phyloP scores from a whole-genome alignment of 805 yeast species.

The Sungouiozyma ichnusensis region DNA sequence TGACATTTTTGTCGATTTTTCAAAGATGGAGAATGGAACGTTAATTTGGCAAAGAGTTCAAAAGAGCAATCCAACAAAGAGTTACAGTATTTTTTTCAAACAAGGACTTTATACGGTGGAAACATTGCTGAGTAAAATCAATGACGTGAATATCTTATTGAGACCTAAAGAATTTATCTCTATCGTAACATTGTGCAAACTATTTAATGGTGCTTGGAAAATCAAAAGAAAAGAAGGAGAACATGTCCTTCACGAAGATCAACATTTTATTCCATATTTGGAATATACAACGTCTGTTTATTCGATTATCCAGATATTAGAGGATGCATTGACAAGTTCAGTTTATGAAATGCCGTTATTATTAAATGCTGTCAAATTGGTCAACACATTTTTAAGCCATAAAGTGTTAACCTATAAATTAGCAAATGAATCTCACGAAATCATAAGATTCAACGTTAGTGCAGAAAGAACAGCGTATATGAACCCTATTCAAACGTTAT shows the following conservation, averaged over 20 bases:
- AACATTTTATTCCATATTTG: conserved; percentile 40
- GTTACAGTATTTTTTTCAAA: conserved; percentile 27
- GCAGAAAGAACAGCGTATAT: conserved; percentile 43
- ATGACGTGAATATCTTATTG: conserved; percentile 26
- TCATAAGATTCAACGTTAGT: conserved; percentile 35
- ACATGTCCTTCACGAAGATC: conserved; percentile 52
- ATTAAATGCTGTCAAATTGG: conserved; percentile 28
- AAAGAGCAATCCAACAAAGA: conserved; percentile 26
- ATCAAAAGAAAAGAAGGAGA: conserved; percentile 53
- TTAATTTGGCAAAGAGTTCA: conserved; percentile 28
- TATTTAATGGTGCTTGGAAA: conserved; percentile 49
- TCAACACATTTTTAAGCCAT: conserved; percentile 26
- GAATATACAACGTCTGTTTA: conserved; percentile 38
- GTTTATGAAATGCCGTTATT: conserved; percentile 10
- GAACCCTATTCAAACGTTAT: conserved; percentile 48
- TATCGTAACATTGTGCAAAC: conserved; percentile 37
- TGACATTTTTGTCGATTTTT: conserved; percentile 34
- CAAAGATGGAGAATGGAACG: conserved; percentile 30
- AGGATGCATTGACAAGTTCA: conserved; percentile 16
- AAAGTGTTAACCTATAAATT: conserved; percentile 18
- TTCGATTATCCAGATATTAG: conserved; percentile 33
- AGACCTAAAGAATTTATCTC: conserved; percentile 32
- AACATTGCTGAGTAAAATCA: conserved; percentile 27
- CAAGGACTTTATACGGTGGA: conserved; percentile 29
- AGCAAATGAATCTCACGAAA: conserved; percentile 16